Evolutionary conservation across 768 basidiomycete species (phyloP).

Genomic region (Polyporus arcularius): DNA sequence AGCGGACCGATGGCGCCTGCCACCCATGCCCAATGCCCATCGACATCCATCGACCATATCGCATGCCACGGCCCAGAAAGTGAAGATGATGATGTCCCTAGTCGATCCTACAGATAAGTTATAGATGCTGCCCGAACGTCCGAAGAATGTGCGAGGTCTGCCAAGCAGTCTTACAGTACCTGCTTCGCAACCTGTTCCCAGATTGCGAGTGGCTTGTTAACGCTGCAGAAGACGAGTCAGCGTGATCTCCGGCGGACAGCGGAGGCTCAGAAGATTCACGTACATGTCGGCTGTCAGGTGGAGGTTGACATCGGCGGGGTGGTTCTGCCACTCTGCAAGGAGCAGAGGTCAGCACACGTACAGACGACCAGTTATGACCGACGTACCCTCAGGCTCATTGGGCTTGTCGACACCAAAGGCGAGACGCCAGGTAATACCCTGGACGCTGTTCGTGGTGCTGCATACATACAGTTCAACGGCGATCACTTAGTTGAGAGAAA

Average conservation of each 20-base stretch:
- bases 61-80: too few relatives aligned
- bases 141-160: neutral
- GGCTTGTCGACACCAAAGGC: conserved; percentile 57
- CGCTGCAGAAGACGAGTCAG: conserved; percentile 34
- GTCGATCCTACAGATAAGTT: neutral
- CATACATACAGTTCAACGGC: neutral
- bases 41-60: too few relatives aligned
- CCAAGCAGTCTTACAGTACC: conserved; percentile 12
- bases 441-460: conserved; percentile 50
- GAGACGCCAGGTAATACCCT: conserved; percentile 66
- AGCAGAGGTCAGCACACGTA: conserved; percentile 3
- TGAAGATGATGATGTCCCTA: too few relatives aligned
- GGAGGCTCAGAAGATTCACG: conserved; percentile 25
- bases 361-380: neutral
- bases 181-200: conserved; percentile 50
- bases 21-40: too few relatives aligned
- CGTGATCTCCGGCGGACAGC: neutral
- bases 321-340: conserved; percentile 58
- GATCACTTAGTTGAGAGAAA: neutral
- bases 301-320: conserved; percentile 52
- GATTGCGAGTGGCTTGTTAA: conserved; percentile 56
- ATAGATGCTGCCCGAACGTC: neutral
- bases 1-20: too few relatives aligned
- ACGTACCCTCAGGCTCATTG: conserved; percentile 54
- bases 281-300: conserved; percentile 51